phyloP scores from a whole-genome alignment of 2,329 filamentous ascomycete genomes.

The Trichophaea hybrida region DNA sequence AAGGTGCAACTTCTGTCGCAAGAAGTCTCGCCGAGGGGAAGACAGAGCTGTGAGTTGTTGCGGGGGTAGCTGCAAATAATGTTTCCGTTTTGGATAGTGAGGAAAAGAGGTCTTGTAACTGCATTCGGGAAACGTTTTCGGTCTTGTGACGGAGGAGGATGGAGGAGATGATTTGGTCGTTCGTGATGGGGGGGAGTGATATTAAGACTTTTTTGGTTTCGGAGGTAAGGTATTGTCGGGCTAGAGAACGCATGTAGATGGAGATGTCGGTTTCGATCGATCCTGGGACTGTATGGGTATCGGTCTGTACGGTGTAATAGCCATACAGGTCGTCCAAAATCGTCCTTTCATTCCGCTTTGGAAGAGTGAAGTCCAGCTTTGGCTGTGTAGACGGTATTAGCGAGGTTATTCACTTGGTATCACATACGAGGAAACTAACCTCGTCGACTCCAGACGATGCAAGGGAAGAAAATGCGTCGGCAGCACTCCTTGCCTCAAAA shows the following conservation, averaged over 20 bases:
- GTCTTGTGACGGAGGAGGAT: neutral
- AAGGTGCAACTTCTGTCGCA: slow-evolving; percentile 65
- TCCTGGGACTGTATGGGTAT: neutral
- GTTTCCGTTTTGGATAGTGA: slow-evolving; percentile 14
- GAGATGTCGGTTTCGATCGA: slow-evolving; percentile 14
- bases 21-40: slow-evolving; percentile 8
- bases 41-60: slow-evolving; percentile 13
- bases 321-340: slow-evolving; percentile 14
- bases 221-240: slow-evolving; percentile 5
- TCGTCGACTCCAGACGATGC: slow-evolving; percentile 35
- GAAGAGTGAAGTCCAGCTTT: slow-evolving; percentile 16
- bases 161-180: slow-evolving; percentile 8
- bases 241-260: slow-evolving; percentile 10
- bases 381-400: slow-evolving; percentile 7
- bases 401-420: neutral
- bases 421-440: slow-evolving; percentile 24
- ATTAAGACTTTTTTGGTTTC: neutral
- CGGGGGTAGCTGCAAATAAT: slow-evolving; percentile 14
- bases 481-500: slow-evolving; percentile 47
- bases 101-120: slow-evolving; percentile 8
- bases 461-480: slow-evolving; percentile 45
- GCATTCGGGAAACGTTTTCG: neutral
- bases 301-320: slow-evolving; percentile 1
- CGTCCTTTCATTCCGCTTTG: slow-evolving; percentile 4
- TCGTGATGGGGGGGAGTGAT: neutral